Conservation (phyloP, 805 yeast genomes). For the Suhomyces tanzawaensis region DNA sequence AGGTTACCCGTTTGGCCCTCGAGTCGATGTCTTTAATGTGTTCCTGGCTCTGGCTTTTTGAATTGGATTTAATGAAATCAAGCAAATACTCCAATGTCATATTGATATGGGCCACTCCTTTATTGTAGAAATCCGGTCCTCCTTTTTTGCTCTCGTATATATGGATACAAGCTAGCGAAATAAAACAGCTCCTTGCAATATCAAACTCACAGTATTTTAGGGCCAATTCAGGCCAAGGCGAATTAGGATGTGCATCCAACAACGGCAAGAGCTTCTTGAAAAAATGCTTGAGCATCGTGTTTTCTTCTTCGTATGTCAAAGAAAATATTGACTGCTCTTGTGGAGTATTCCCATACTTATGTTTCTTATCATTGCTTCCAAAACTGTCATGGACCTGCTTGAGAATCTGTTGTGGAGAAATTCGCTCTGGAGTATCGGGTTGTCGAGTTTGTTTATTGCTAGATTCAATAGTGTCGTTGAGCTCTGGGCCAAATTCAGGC, state of each 20-base stretch:
- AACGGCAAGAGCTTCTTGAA: slow-evolving; percentile 52
- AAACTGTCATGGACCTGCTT: neutral
- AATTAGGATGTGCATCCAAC: slow-evolving; percentile 57
- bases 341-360: neutral
- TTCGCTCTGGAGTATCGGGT: neutral
- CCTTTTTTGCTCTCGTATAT: slow-evolving; percentile 52
- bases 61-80: slow-evolving; percentile 31
- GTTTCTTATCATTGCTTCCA: neutral
- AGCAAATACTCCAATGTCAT: slow-evolving; percentile 56
- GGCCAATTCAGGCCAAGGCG: slow-evolving; percentile 62
- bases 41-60: slow-evolving; percentile 4
- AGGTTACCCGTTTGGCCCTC: slow-evolving; percentile 20
- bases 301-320: slow-evolving; percentile 47
- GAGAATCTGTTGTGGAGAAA: neutral
- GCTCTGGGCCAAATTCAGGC: slow-evolving; percentile 1
- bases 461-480: neutral
- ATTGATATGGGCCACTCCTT: slow-evolving; percentile 54
- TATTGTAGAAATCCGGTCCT: slow-evolving; percentile 48
- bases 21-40: neutral
- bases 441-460: too few species aligned
- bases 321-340: slow-evolving; percentile 3
- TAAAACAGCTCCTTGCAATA: slow-evolving; percentile 56
- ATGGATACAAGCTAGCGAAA: slow-evolving; percentile 56
- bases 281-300: slow-evolving; percentile 54
- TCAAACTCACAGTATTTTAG: slow-evolving; percentile 56